These are phyloP conservation scores for Hyaloscypha variabilis DNA, from an alignment of 495 filamentous ascomycete species.

Conservation along the genomic window DNA sequence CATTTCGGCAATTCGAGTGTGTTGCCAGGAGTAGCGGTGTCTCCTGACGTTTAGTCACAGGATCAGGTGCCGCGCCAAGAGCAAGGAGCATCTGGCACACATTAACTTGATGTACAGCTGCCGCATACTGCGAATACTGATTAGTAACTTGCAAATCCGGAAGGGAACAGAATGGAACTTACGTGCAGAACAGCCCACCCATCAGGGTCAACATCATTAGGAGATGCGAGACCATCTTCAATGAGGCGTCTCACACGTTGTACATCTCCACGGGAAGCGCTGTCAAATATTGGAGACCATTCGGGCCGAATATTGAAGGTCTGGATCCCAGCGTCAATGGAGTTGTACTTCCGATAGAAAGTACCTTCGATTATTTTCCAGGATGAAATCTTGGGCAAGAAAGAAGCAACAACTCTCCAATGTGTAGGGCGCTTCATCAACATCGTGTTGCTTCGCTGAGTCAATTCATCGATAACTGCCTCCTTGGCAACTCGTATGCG, in stretches of 20 bases:
- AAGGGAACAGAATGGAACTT: background rate
- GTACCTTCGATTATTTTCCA: background rate
- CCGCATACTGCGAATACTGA: background rate
- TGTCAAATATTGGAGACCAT: background rate
- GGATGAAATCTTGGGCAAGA: background rate
- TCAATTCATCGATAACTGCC: background rate
- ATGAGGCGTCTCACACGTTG: background rate
- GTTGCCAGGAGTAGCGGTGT: background rate
- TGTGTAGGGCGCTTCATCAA: background rate
- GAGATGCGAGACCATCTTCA: slow-evolving; percentile 7
- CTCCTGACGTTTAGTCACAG: background rate
- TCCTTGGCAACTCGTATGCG: background rate
- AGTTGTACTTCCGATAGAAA: background rate
- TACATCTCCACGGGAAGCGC: background rate
- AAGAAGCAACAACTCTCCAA: background rate
- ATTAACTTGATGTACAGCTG: background rate
- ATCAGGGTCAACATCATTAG: slow-evolving; percentile 1
- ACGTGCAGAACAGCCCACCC: background rate
- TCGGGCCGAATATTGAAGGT: background rate
- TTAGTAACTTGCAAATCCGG: background rate
- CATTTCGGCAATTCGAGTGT: background rate
- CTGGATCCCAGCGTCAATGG: background rate
- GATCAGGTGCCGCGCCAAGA: background rate
- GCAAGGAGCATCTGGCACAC: slow-evolving; percentile 8
- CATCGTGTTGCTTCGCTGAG: background rate